phyloP scores from a whole-genome alignment of 108 stramenopile species.

The Cyclotella kingstonii region DNA sequence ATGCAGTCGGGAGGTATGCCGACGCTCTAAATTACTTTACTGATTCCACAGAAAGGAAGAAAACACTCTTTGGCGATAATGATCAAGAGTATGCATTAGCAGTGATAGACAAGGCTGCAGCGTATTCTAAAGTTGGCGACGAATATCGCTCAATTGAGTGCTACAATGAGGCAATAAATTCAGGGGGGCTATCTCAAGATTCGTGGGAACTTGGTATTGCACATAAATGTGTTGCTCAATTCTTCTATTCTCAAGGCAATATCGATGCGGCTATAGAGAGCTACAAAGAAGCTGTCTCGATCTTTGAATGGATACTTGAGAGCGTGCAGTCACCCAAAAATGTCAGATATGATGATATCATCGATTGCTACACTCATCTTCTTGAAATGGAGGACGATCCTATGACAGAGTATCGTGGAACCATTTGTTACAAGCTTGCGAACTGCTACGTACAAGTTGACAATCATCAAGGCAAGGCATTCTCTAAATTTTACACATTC shows the following conservation, averaged over 20 bases:
- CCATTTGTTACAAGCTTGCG: constrained; percentile 46
- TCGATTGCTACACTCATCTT: constrained; percentile 38
- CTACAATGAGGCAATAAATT: constrained; percentile 44
- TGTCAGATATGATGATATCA: constrained; percentile 23
- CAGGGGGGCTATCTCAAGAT: constrained; percentile 38
- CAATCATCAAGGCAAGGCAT: constrained; percentile 28
- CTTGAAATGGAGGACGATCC: constrained; percentile 42
- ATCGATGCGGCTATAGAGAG: constrained; percentile 27
- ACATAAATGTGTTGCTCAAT: constrained; percentile 32
- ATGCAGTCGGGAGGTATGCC: constrained; percentile 23
- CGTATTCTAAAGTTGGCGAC: constrained; percentile 40
- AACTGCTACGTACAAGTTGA: constrained; percentile 37
- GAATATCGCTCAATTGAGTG: constrained; percentile 35
- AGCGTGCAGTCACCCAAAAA: constrained; percentile 7
- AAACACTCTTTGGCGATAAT: constrained; percentile 15
- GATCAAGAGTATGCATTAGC: constrained; percentile 42
- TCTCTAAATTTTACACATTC: background rate
- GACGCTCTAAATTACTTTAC: constrained; percentile 37
- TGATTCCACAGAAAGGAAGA: constrained; percentile 25
- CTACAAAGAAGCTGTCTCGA: constrained; percentile 35
- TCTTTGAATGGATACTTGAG: constrained; percentile 44
- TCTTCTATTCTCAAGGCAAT: constrained; percentile 23
- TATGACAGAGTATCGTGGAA: constrained; percentile 31
- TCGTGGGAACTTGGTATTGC: constrained; percentile 50
- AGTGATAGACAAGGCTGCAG: constrained; percentile 42